Evolutionary conservation across 2,329 filamentous ascomycete species (phyloP), one percentile per base, ranked within the genome.

Genomic region (Cladosporium halotolerans): DNA sequence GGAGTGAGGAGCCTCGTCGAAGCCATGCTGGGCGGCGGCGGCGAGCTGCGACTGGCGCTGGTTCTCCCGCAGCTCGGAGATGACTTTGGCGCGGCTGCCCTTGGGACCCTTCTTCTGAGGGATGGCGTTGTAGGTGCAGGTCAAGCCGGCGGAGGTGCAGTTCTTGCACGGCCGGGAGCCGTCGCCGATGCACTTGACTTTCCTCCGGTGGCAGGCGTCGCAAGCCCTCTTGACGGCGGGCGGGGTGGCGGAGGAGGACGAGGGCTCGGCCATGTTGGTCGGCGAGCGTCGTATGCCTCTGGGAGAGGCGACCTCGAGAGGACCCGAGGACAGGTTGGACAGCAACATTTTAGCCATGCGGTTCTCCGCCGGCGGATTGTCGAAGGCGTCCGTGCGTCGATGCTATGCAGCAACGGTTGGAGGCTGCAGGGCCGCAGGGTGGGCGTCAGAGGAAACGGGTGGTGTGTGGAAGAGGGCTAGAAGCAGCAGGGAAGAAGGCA

Each of bases 91-190:
- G 55, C 79, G 76, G 46, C 79, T 81, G 28, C 79, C 78, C 62
- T 84, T 85, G 10, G 81, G 81, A 2, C 81, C 81, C 60, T 83
- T 79, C 67, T 83, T 83, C 66, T 81, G 79, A 11, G 81, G 81
- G 41, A 84, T 77, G 61, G 82, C 80, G 61, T 84, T 82, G 65
- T 82, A 80, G 58, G 81, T 84, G 70, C 81, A 84, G n/a, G 71
- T 75, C 56, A 84, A 73, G 19, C 78, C 76, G 31, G 81, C 79
- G 54, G 77, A 77, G 50, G 75, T 68, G 66, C 81, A 84, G 63
- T 83, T 82, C 66, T 81, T 79, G 70, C 81, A 84, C 4, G 81
- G 79, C 52, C 70, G 70, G 32, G 71, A 71, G 55, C 73, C 72
- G 61, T 77, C 74, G 49, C 72, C 73, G 53, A 77, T 75, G 62